Conservation (phyloP, 2,329 filamentous ascomycete species). For the Thelonectria rubi region DNA sequence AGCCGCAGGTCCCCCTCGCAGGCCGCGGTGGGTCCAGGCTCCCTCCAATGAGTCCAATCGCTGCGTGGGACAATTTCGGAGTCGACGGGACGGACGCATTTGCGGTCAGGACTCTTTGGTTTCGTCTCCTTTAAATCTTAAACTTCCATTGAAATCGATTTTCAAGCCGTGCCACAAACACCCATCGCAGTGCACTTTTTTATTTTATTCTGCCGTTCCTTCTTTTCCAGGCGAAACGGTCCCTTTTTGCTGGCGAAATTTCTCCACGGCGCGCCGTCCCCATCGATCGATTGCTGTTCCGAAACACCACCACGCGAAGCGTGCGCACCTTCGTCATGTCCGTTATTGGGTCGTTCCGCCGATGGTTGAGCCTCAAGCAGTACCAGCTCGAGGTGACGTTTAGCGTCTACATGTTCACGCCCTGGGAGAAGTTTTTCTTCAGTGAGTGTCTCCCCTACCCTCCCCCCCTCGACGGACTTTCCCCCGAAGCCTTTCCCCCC, state of each 20-base stretch:
- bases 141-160: conserved; percentile 1
- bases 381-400: conserved; percentile 99
- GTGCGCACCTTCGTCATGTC: conserved; percentile 43
- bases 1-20: conserved; percentile 1
- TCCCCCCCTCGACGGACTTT: background rate
- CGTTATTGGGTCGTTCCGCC: conserved; percentile 66
- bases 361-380: conserved; percentile 92
- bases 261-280: background rate
- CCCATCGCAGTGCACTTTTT: background rate
- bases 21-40: too few species aligned
- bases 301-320: background rate
- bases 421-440: conserved; percentile 95
- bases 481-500: background rate
- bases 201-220: background rate
- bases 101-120: conserved; percentile 3
- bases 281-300: background rate
- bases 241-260: too few species aligned
- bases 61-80: conserved; percentile 22
- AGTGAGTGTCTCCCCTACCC: conserved; percentile 67
- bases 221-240: too few species aligned
- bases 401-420: conserved; percentile 95
- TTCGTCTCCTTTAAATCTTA: conserved; percentile 23
- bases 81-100: conserved; percentile 11
- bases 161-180: background rate
- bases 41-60: conserved; percentile 21